These are phyloP conservation scores for Pseudogymnoascus sp. DNA, from an alignment of 2,329 filamentous ascomycete species.

Conservation along the genomic window DNA sequence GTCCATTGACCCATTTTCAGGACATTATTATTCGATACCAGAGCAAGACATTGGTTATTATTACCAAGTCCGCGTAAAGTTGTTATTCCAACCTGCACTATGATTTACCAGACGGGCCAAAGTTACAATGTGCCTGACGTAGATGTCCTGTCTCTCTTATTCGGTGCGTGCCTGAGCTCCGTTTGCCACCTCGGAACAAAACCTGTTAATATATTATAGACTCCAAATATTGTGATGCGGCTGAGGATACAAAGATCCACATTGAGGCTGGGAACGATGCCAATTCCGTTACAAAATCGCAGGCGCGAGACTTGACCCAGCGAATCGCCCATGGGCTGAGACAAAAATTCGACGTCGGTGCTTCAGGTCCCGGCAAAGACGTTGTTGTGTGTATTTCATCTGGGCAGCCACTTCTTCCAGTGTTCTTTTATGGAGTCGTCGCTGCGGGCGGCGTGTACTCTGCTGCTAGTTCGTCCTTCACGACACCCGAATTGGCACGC, in stretches of 20 bases:
- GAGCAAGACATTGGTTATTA: neutral
- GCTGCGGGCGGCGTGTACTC: slow-evolving; percentile 76
- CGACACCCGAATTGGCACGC: slow-evolving; percentile 64
- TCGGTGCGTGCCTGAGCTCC: slow-evolving; percentile 12
- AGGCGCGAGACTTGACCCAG: slow-evolving; percentile 41
- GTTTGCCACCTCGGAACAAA: neutral
- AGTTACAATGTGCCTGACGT: slow-evolving; percentile 14
- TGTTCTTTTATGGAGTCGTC: slow-evolving; percentile 62
- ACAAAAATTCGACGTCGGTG: slow-evolving; percentile 44
- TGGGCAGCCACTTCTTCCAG: slow-evolving; percentile 52
- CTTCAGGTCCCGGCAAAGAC: slow-evolving; percentile 40
- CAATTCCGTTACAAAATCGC: slow-evolving; percentile 46
- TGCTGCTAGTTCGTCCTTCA: slow-evolving; percentile 65
- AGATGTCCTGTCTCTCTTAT: slow-evolving; percentile 16
- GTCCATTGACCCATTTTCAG: neutral
- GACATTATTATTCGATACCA: neutral
- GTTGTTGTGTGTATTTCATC: slow-evolving; percentile 51
- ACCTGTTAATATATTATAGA: slow-evolving; percentile 26
- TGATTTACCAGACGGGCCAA: slow-evolving; percentile 15
- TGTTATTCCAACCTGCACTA: neutral
- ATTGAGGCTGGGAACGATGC: slow-evolving; percentile 49
- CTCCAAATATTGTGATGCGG: slow-evolving; percentile 27
- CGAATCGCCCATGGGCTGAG: slow-evolving; percentile 51
- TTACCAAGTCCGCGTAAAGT: neutral
- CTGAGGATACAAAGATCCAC: slow-evolving; percentile 48